Percentiles rank a stretch among this genome's conserved stretches.
Conservation (phyloP, 768 basidiomycete species). For the Mycena filopes region DNA sequence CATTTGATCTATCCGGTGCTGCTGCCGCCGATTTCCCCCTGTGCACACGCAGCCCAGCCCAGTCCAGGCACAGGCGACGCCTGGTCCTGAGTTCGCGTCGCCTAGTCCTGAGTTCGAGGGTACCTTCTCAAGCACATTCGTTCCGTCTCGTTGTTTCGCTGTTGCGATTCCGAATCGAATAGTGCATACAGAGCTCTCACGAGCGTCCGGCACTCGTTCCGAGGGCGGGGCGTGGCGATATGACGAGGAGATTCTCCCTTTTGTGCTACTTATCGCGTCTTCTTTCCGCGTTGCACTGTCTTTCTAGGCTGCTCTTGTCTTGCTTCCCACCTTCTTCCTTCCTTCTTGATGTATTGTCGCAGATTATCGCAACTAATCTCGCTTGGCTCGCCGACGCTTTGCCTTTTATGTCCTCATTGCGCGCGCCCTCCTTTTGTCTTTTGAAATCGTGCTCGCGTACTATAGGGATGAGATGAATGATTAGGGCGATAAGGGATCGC, state of each 20-base stretch:
- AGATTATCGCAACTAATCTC: background rate
- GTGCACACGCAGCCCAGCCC: too few species aligned
- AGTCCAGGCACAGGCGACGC: too few species aligned
- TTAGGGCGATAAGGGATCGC: conserved; percentile 18
- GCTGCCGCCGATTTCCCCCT: too few species aligned
- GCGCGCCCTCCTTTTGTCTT: conserved; percentile 16
- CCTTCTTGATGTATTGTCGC: background rate
- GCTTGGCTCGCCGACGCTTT: conserved; percentile 9
- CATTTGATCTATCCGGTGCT: background rate
- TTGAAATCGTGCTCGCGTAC: background rate
- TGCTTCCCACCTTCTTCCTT: background rate
- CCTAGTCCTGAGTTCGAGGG: too few species aligned
- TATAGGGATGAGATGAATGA: conserved; percentile 1
- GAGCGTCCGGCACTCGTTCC: background rate
- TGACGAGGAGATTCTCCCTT: background rate
- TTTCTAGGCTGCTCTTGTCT: background rate
- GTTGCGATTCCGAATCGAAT: too few species aligned
- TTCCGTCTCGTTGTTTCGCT: background rate
- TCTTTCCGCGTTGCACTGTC: conserved; percentile 14
- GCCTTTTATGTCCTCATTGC: background rate
- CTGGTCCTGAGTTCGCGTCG: too few species aligned
- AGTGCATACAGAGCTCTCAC: conserved; percentile 1
- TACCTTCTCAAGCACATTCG: conserved; percentile 14
- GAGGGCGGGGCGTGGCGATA: conserved; percentile 19
- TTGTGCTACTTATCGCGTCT: conserved; percentile 7